Evolutionary conservation across 2,329 filamentous ascomycete genomes (phyloP).

Genomic region (Cercospora janseana): DNA sequence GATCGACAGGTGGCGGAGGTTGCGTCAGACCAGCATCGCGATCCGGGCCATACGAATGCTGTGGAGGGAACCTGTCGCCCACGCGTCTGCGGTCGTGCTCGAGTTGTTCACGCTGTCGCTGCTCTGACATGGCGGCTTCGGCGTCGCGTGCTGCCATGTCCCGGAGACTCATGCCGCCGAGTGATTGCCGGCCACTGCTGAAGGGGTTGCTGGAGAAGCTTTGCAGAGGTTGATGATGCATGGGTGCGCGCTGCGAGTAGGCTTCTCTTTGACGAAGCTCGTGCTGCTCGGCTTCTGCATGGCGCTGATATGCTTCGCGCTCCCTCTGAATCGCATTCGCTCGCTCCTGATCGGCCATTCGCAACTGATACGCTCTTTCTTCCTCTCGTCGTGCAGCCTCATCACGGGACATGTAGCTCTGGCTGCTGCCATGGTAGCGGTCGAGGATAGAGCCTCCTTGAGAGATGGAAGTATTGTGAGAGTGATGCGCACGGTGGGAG

Average conservation of each 20-base stretch:
- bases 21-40: slow-evolving; percentile 9
- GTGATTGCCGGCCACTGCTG: slow-evolving; percentile 5
- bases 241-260: slow-evolving; percentile 1
- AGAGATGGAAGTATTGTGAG: slow-evolving; percentile 34
- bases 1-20: slow-evolving; percentile 9
- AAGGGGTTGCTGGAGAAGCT: slow-evolving; percentile 5
- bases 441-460: slow-evolving; percentile 28
- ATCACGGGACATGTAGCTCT: slow-evolving; percentile 27
- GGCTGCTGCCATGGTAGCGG: slow-evolving; percentile 19
- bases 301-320: slow-evolving; percentile 6
- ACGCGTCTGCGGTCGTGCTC: slow-evolving; percentile 21
- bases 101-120: slow-evolving; percentile 22
- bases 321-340: slow-evolving; percentile 12
- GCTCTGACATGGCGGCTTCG: slow-evolving; percentile 25
- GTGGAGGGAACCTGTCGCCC: slow-evolving; percentile 19
- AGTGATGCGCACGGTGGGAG: slow-evolving; percentile 33
- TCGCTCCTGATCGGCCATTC: slow-evolving; percentile 12
- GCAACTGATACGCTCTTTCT: slow-evolving; percentile 19
- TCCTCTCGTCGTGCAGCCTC: slow-evolving; percentile 30
- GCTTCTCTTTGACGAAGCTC: slow-evolving; percentile 7
- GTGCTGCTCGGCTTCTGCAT: slow-evolving; percentile 8
- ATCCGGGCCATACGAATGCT: slow-evolving; percentile 10
- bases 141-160: slow-evolving; percentile 30
- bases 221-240: slow-evolving; percentile 6
- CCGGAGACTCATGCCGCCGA: slow-evolving; percentile 20